Percentiles rank a stretch among this genome's conserved stretches.
Evolutionary conservation across 2,329 filamentous ascomycete genomes (phyloP).

Genomic region (Colletotrichum lini): DNA sequence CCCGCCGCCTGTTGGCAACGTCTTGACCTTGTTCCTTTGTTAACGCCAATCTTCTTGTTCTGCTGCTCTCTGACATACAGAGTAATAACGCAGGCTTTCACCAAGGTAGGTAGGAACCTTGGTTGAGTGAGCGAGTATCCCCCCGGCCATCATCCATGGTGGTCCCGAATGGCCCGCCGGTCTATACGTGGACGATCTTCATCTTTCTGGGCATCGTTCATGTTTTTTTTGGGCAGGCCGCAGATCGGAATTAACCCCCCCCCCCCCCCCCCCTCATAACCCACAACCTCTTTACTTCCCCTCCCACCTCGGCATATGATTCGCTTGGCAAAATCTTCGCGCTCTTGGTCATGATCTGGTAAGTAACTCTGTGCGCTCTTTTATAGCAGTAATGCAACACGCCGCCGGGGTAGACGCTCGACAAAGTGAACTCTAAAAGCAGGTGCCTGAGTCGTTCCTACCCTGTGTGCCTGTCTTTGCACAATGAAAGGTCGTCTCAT

Average conservation of each 20-base stretch:
- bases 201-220: no score
- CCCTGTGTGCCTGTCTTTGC: neutral
- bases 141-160: no score
- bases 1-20: slow-evolving; percentile 17
- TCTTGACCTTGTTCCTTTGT: neutral
- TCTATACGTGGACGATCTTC: no score
- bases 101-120: no score
- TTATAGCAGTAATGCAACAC: slow-evolving; percentile 16
- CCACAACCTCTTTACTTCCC: slow-evolving; percentile 1
- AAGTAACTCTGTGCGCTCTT: neutral
- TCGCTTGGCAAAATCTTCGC: slow-evolving; percentile 16
- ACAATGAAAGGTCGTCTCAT: neutral
- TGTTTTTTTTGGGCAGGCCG: slow-evolving; percentile 4
- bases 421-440: slow-evolving; percentile 18
- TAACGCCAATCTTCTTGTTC: no score
- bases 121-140: no score
- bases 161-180: no score
- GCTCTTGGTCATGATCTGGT: neutral
- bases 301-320: slow-evolving; percentile 22
- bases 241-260: slow-evolving; percentile 29
- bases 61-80: no score
- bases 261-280: no score
- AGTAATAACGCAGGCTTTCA: no score
- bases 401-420: neutral
- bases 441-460: slow-evolving; percentile 6